Base-by-base conservation (phyloP, 2,329 filamentous ascomycete genomes). In the Penicillium sp. region DNA sequence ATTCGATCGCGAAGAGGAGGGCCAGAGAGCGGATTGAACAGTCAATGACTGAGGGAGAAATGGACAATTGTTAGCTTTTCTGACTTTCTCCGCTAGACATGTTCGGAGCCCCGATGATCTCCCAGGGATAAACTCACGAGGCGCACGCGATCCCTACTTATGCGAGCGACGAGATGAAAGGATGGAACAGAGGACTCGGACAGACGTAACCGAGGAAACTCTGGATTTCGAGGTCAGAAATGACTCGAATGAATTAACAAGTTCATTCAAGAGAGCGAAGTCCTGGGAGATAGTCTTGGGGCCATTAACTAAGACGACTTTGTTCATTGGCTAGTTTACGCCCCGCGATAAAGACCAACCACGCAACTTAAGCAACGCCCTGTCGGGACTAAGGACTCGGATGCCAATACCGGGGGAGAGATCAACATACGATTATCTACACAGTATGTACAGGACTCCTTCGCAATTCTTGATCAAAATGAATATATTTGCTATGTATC, bases 121-220 rank as follows among this genome's bases (percentile, higher is more conserved):
- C 35, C 49, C 49, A 53, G 59, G 58, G 58, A 56, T 59, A 55
- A 53, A 57, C 56, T 54, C 42, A 59, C 57, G 14, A 53, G 48
- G 52, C 36, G 42, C 53, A 56, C 54, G 53, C 51, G 51, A 58
- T 53, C 48, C 30, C 27, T 10, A 16, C 9, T 18, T 11, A 16
- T 4, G 22, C 19, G 28, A 25, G 33, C n/a, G n/a, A n/a, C n/a
- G n/a, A n/a, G n/a, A 16, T 16, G 36, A 13, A 30, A 28, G 31
- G 11, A 19, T 11, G 10, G n/a, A 14, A 31, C 11, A 31, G 8
- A 16, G 25, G 12, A 14, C 12, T 25, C 29, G 25, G 12, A 25
- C n/a, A 11, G 16, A 39, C 11, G 8, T 2, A 25, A 35, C 25
- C 22, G 25, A 40, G n/a, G 18, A 28, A 6, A 35, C 22, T 33